Conservation (phyloP, 805 yeast genomes). For the Hanseniaspora vineae region DNA sequence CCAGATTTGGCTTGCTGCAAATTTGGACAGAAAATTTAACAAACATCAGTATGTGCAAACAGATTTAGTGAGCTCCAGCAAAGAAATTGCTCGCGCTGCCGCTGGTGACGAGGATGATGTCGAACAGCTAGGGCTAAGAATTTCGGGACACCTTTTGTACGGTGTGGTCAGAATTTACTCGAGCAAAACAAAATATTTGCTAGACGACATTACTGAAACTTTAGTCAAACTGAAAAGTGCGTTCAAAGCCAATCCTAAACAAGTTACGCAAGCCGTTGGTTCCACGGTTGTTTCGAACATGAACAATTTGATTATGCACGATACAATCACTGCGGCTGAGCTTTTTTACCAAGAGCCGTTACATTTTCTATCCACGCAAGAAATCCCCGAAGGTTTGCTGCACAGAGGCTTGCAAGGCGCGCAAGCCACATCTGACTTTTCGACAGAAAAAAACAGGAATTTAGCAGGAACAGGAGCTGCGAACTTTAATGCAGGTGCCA, state of each 20-base stretch:
- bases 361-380: slow-evolving; percentile 16
- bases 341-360: slow-evolving; percentile 55
- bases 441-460: no score
- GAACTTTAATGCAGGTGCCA: slow-evolving; percentile 16
- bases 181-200: slow-evolving; percentile 66
- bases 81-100: slow-evolving; percentile 36
- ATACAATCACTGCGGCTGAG: slow-evolving; percentile 69
- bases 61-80: slow-evolving; percentile 51
- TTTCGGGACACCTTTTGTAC: slow-evolving; percentile 73
- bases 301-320: slow-evolving; percentile 49
- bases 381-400: slow-evolving; percentile 10
- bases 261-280: slow-evolving; percentile 45
- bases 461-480: slow-evolving; percentile 10
- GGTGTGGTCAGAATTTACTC: slow-evolving; percentile 85
- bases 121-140: slow-evolving; percentile 61
- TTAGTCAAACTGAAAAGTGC: slow-evolving; percentile 57
- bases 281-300: slow-evolving; percentile 50
- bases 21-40: slow-evolving; percentile 64
- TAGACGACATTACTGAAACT: slow-evolving; percentile 76
- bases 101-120: slow-evolving; percentile 14
- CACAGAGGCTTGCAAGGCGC: slow-evolving; percentile 21
- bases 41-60: slow-evolving; percentile 63
- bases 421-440: slow-evolving; percentile 14
- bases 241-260: slow-evolving; percentile 33
- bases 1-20: slow-evolving; percentile 87